These are phyloP conservation scores for Trichosporon inkin DNA, from an alignment of 1,284 basidiomycete species.

Conservation along the genomic window DNA sequence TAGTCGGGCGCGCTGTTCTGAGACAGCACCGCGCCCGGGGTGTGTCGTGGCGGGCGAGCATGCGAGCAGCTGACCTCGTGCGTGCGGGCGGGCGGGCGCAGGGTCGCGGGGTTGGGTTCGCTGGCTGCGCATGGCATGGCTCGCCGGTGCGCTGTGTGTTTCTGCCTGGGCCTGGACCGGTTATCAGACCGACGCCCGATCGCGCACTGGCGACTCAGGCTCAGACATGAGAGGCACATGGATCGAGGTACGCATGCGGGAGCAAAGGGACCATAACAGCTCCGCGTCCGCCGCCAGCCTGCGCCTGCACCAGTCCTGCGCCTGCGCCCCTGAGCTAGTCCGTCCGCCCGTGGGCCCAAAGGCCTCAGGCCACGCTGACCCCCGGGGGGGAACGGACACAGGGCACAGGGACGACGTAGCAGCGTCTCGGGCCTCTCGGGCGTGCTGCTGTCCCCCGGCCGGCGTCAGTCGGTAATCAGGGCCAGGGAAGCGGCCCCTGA, in stretches of 20 bases:
- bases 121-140: neutral
- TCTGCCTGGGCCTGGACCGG: slow-evolving; percentile 1
- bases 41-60: too few species aligned
- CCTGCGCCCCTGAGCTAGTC: neutral
- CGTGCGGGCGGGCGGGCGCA: neutral
- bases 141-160: neutral
- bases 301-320: too few species aligned
- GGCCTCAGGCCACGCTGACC: too few species aligned
- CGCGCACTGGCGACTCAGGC: neutral
- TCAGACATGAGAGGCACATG: neutral
- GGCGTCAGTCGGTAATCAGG: too few species aligned
- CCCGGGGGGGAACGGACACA: too few species aligned
- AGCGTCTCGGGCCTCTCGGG: too few species aligned
- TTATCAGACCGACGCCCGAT: neutral
- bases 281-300: neutral
- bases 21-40: too few species aligned
- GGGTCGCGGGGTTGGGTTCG: too few species aligned
- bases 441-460: too few species aligned
- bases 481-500: too few species aligned
- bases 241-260: neutral
- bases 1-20: too few species aligned
- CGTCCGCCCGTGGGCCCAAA: neutral
- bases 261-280: slow-evolving; percentile 6
- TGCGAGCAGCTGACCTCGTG: neutral
- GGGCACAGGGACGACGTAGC: too few species aligned